Evolutionary conservation across 2,329 filamentous ascomycete species (phyloP).

Genomic region (Microdochium paspali): DNA sequence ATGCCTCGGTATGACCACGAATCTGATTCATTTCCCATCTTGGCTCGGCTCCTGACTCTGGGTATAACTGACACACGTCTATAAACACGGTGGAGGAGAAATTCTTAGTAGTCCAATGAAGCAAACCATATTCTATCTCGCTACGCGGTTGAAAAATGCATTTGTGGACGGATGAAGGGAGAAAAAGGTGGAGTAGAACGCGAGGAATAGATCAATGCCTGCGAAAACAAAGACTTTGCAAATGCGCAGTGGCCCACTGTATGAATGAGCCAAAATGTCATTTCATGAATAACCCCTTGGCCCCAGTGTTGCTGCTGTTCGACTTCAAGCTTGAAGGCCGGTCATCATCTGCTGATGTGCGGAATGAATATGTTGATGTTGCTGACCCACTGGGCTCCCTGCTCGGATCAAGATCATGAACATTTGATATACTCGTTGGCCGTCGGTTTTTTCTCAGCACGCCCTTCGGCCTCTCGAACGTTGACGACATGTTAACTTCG

Average conservation of each 20-base stretch:
- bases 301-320: slow-evolving; percentile 1
- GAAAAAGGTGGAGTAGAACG: too few species aligned
- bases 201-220: too few species aligned
- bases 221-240: background rate
- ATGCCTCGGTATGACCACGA: too few species aligned
- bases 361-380: background rate
- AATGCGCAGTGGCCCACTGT: background rate
- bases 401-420: background rate
- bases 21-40: background rate
- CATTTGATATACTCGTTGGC: slow-evolving; percentile 12
- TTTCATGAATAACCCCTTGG: background rate
- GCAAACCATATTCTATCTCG: background rate
- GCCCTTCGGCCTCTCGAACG: slow-evolving; percentile 20
- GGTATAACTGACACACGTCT: background rate
- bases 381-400: background rate
- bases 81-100: background rate
- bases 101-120: background rate
- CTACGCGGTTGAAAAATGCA: background rate
- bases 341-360: slow-evolving; percentile 3
- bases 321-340: slow-evolving; percentile 3
- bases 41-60: background rate
- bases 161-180: background rate
- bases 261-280: background rate
- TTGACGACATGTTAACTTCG: slow-evolving; percentile 12
- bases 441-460: slow-evolving; percentile 28